Evolutionary conservation across 2,329 filamentous ascomycete genomes (phyloP).

Genomic region (Sporothrix mexicana): DNA sequence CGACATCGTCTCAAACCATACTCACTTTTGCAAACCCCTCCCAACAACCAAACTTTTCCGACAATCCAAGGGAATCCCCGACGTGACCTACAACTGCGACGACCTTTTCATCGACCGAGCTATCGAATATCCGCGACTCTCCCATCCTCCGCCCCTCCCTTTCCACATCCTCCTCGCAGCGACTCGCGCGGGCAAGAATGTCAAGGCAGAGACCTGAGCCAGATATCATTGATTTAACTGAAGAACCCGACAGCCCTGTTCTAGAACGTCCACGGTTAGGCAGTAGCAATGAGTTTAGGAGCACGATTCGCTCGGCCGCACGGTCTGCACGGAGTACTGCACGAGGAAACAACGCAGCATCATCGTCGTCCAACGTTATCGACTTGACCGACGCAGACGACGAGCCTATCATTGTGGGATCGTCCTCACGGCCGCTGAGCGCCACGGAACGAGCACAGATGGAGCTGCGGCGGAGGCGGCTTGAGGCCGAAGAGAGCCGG

Average conservation of each 20-base stretch:
- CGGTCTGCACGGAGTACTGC: neutral
- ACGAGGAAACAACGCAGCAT: neutral
- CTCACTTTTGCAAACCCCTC: too few species aligned
- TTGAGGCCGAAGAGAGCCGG: too few species aligned
- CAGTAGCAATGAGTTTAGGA: neutral
- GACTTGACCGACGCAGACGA: slow-evolving; percentile 29
- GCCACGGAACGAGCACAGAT: too few species aligned
- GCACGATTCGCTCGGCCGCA: neutral
- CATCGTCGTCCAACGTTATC: slow-evolving; percentile 1
- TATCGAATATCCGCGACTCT: too few species aligned
- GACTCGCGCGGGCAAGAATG: neutral
- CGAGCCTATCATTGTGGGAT: slow-evolving; percentile 2
- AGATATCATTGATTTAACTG: slow-evolving; percentile 56
- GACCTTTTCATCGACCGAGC: too few species aligned
- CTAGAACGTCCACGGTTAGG: slow-evolving; percentile 19
- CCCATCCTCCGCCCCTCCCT: neutral
- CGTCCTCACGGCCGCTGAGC: too few species aligned
- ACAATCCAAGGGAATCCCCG: too few species aligned
- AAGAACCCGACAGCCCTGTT: slow-evolving; percentile 56
- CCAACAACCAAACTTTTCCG: too few species aligned
- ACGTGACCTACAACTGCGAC: too few species aligned
- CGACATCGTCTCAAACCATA: too few species aligned
- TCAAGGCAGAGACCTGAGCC: neutral
- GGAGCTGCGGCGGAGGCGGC: too few species aligned
- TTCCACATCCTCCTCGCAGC: neutral